Conservation (phyloP, 2,329 filamentous ascomycete genomes). For the Penicillium decumbens region DNA sequence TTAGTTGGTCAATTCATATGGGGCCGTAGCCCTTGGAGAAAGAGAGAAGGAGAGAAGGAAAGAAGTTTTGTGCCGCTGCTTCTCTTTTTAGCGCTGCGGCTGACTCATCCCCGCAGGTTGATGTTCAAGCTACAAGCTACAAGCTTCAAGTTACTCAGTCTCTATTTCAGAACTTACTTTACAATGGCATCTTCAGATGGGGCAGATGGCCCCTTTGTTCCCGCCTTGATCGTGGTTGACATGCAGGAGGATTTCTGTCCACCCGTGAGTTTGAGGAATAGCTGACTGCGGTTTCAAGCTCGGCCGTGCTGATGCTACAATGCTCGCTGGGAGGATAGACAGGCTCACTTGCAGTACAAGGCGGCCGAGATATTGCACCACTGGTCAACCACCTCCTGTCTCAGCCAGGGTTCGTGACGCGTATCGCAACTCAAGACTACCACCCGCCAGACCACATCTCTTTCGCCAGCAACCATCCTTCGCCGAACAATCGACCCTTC, state of each 20-base stretch:
- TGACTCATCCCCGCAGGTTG: conserved; percentile 13
- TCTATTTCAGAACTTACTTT: not conserved
- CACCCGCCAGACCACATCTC: conserved; percentile 81
- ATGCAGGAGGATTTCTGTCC: conserved; percentile 94
- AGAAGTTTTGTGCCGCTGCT: conserved; percentile 4
- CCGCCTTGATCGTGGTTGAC: conserved; percentile 73
- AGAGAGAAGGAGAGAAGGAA: conserved; percentile 13
- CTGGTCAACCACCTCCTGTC: conserved; percentile 69
- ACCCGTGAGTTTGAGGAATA: conserved; percentile 56
- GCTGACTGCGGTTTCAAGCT: conserved; percentile 2
- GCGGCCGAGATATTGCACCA: conserved; percentile 65
- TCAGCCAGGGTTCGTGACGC: conserved; percentile 62
- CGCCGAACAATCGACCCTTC: conserved; percentile 63
- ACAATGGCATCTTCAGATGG: conserved; percentile 2
- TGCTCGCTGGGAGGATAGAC: conserved; percentile 49
- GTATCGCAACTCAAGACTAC: conserved; percentile 87
- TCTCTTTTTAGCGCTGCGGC: conserved; percentile 14
- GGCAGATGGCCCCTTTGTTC: conserved; percentile 21
- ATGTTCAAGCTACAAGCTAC: not conserved
- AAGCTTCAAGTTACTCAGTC: not conserved
- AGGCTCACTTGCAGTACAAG: conserved; percentile 76
- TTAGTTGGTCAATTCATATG: conserved; percentile 10
- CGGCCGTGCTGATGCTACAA: conserved; percentile 8
- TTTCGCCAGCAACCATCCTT: conserved; percentile 73
- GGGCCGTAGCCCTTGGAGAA: conserved; percentile 32